phyloP scores from a whole-genome alignment of 73 alveolate genomes.

The Breviolum minutum region DNA sequence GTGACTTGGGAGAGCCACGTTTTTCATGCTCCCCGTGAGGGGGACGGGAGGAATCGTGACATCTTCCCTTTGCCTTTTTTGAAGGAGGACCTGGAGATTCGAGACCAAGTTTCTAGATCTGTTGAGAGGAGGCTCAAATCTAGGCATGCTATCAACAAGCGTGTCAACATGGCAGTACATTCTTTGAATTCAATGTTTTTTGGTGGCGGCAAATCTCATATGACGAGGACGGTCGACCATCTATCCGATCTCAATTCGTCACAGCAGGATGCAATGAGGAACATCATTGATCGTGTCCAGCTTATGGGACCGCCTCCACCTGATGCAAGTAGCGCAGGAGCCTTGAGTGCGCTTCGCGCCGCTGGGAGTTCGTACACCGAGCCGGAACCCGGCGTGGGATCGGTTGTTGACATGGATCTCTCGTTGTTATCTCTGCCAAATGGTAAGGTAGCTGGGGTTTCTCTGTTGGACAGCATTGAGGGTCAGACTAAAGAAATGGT shows the following conservation, averaged over 20 bases:
- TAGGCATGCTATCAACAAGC: not conserved
- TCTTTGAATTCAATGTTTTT: constrained; percentile 2
- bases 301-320: not conserved
- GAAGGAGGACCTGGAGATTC: no score
- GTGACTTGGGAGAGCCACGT: not conserved
- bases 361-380: not conserved
- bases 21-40: not conserved
- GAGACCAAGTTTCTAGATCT: not conserved
- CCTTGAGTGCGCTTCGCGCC: constrained; percentile 12
- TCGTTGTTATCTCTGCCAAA: not conserved
- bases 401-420: not conserved
- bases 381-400: constrained; percentile 24
- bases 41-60: not conserved
- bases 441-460: not conserved
- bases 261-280: not conserved
- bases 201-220: not conserved
- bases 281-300: not conserved
- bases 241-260: not conserved
- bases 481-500: not conserved
- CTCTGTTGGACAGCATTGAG: not conserved
- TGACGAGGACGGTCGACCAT: not conserved
- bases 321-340: not conserved
- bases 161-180: not conserved
- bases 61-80: not conserved
- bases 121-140: not conserved